Evolutionary conservation across 2,329 filamentous ascomycete genomes (phyloP), one percentile per base, ranked within the genome.

Genomic region (Penicillium sp.): DNA sequence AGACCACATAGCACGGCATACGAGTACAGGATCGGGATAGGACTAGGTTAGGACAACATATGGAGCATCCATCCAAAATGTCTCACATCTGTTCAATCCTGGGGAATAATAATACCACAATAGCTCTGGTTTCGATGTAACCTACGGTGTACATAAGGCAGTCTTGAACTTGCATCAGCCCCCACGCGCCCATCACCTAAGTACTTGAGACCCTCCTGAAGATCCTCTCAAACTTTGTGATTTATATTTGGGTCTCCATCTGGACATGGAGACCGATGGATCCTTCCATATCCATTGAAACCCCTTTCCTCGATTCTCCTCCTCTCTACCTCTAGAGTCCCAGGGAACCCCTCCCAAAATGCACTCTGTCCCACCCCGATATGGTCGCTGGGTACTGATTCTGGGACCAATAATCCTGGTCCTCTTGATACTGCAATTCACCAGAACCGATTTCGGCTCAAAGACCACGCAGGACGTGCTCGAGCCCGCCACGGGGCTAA

Each of bases 301-400:
- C 16, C 13, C 37, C 18, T 24, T 20, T 40, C 34, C 34, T 16
- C 5, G 13, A 50, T 43, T 34, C 44, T 38, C 24, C 74, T 56
- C 72, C 70, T 45, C 35, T 40, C 40, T 32, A 13, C 24, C 20
- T 38, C 11, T 40, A 26, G 31, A 31, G 31, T 13, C 31, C 34
- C 39, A 4, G 16, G 16, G 9, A 43, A 14, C 35, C 38, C 24
- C 24, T 8, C 49, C 26, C 16, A 43, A 56, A 35, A 66, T 66
- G 63, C 49, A 39, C 16, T 31, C 43, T 18, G 53, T 63, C 40
- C 61, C 61, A 43, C 61, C 56, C 48, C 63, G 62, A 20, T 66
- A 66, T 60, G 55, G 62, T 42, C 63, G 63, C 39, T 63, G 59
- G 59, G 55, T 61, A 37, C 57, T 57, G 22, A 43, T 66, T 26